Evolutionary conservation across 2,329 filamentous ascomycete species (phyloP), one percentile per base, ranked within the genome.

Genomic region (Biscogniauxia marginata): DNA sequence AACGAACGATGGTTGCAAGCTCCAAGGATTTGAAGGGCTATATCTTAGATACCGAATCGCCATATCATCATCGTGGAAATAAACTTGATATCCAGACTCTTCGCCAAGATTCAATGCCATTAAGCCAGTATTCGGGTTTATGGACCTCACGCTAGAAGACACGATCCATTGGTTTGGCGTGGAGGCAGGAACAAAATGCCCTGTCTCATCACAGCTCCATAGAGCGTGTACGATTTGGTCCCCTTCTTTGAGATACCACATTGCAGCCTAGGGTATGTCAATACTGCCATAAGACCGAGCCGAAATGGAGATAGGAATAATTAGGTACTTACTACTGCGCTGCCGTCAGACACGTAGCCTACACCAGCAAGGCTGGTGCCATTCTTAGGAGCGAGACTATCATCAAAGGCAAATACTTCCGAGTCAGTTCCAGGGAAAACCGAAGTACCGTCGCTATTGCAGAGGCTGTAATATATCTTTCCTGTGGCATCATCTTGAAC

Each of bases 401-500:
- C 4, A 11, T 58, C 46, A 13, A 59, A 46, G 18, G 43, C 43
- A 7, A 61, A 51, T 16, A 54, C 50, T 46, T 43, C 46, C 1
- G 61, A 55, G 3, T 49, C 54, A 45, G 58, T 50, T 11, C 13
- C 50, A 16, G 61, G 59, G 21, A 63, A 65, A 2, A 63, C 53
- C 1, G 57, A 49, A 1, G 52, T 52, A 6, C 22, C 54, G 6
- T 48, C 48, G 24, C 57, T 62, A 46, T 63, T 63, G 46, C 63
- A 65, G 11, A 57, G 53, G 24, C 59, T 62, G 34, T 63, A 58
- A 9, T 56, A 57, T n/a, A 65, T 53, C 3, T 39, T 52, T 3
- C 63, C 61, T 8, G 58, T 60, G 11, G 46, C 43, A 23, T 62
- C 60, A 24, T 65, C 63, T 39, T 65, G 57, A 55, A 58, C 56